Percentiles rank a stretch among this genome's conserved stretches.
Evolutionary conservation across 176 grass and related monocot genomes (phyloP).

Genomic region (Musa beccarii): DNA sequence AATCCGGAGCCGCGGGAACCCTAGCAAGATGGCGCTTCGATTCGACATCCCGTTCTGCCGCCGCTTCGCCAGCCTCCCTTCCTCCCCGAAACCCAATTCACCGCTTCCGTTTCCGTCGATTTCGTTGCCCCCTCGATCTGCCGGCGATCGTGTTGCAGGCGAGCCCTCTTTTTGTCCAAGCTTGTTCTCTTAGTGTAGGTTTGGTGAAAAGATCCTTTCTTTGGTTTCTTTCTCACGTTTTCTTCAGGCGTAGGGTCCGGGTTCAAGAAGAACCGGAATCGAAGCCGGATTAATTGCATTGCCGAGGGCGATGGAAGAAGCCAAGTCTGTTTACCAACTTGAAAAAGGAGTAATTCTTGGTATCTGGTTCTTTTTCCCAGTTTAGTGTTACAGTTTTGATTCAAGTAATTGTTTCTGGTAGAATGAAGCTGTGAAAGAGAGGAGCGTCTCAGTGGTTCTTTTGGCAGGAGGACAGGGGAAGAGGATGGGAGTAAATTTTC

Average conservation of each 20-base stretch:
- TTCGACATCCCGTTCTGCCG: constrained; percentile 12
- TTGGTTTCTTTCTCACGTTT: neutral
- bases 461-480: constrained; percentile 80
- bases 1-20: neutral
- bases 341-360: constrained; percentile 1
- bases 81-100: neutral
- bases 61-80: neutral
- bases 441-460: constrained; percentile 86
- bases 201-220: neutral
- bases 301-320: neutral
- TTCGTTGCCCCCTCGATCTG: constrained; percentile 10
- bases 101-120: neutral
- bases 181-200: neutral
- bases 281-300: constrained; percentile 1
- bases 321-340: neutral
- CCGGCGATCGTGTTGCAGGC: neutral
- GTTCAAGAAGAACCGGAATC: neutral
- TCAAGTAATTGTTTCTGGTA: constrained; percentile 11
- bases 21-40: constrained; percentile 17
- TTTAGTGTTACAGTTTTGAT: neutral
- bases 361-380: neutral
- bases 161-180: neutral
- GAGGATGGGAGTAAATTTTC: constrained; percentile 70
- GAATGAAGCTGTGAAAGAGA: constrained; percentile 54
- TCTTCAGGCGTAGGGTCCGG: neutral